phyloP scores from a whole-genome alignment of 2,329 filamentous ascomycete genomes.

The Diaporthe velutina region DNA sequence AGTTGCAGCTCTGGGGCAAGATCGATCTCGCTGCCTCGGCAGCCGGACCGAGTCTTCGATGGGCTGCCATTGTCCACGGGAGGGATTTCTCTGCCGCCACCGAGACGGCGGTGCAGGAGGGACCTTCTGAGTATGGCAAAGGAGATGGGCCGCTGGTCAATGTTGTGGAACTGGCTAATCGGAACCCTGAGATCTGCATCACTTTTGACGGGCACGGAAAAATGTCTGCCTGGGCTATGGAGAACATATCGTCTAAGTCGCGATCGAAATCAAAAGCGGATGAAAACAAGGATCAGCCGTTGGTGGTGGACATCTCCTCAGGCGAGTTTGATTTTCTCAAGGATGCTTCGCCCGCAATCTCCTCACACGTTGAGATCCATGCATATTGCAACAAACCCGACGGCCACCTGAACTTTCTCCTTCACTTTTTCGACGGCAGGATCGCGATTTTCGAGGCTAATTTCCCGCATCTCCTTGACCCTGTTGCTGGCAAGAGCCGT shows the following conservation, averaged over 20 bases:
- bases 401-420: conserved; percentile 78
- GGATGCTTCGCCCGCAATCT: conserved; percentile 44
- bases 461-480: conserved; percentile 85
- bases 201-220: conserved; percentile 85
- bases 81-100: conserved; percentile 83
- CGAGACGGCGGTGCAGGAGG: conserved; percentile 78
- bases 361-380: conserved; percentile 74
- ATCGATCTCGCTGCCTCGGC: conserved; percentile 77
- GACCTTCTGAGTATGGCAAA: conserved; percentile 67
- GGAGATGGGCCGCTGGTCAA: conserved; percentile 84
- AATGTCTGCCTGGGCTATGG: conserved; percentile 93
- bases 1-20: conserved; percentile 83
- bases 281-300: conserved; percentile 83
- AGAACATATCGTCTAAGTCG: conserved; percentile 82
- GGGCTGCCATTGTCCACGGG: conserved; percentile 86
- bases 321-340: conserved; percentile 63
- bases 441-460: conserved; percentile 86
- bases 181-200: conserved; percentile 87
- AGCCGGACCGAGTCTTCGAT: conserved; percentile 60
- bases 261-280: conserved; percentile 50
- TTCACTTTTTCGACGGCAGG: conserved; percentile 88
- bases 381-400: conserved; percentile 77
- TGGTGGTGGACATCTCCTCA: conserved; percentile 78
- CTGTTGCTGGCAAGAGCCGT: conserved; percentile 70
- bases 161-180: conserved; percentile 86